A percentile compares a stretch with the other conserved stretches of the same genome.
phyloP scores from a whole-genome alignment of 768 basidiomycete species.

The Lenzites betulinus region DNA sequence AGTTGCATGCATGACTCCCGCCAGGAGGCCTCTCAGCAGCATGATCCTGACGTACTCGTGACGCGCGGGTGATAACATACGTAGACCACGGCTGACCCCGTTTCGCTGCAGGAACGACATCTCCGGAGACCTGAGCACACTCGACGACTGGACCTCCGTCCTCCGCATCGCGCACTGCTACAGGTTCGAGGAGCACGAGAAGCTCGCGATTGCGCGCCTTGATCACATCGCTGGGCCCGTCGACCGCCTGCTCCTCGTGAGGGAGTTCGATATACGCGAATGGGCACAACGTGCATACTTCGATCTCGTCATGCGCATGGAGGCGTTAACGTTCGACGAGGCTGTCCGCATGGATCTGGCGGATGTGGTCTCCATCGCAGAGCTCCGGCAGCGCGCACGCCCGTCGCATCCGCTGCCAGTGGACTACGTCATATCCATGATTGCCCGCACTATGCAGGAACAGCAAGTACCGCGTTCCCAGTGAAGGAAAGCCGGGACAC shows the following conservation, averaged over 20 bases:
- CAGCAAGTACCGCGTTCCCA: no score
- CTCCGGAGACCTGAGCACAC: constrained; percentile 27
- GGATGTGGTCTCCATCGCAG: constrained; percentile 23
- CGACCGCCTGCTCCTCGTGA: constrained; percentile 25
- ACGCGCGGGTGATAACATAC: background rate
- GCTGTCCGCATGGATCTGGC: constrained; percentile 20
- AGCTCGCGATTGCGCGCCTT: constrained; percentile 35
- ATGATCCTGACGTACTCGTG: background rate
- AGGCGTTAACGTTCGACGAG: constrained; percentile 22
- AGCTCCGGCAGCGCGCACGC: constrained; percentile 19
- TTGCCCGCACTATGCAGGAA: no score
- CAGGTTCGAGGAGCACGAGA: constrained; percentile 31
- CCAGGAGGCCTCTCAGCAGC: no score
- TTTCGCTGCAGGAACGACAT: constrained; percentile 26
- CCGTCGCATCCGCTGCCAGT: background rate
- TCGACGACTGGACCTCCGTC: constrained; percentile 38
- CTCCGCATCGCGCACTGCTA: constrained; percentile 34
- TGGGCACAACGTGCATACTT: constrained; percentile 20
- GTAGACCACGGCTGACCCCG: background rate
- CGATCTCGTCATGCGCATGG: constrained; percentile 19
- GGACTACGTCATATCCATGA: constrained; percentile 1
- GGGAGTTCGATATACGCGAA: constrained; percentile 15
- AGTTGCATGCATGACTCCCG: no score
- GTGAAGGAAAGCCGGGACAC: no score
- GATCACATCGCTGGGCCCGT: constrained; percentile 19